Evolutionary conservation across 2,329 filamentous ascomycete species (phyloP).

Genomic region (Pseudogymnoascus sp.): DNA sequence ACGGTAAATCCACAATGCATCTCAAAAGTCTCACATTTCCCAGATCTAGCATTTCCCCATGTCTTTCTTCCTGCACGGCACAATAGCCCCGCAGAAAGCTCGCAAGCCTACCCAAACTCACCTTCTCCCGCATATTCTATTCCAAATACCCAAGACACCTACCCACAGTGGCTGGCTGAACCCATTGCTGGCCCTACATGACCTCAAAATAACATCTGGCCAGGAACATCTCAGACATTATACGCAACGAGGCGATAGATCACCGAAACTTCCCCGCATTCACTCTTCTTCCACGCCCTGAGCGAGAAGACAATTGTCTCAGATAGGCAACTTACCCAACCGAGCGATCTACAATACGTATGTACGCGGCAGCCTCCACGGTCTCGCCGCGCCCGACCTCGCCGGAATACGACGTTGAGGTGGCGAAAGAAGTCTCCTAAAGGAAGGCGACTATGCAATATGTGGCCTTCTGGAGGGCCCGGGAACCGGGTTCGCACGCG

Average conservation of each 20-base stretch:
- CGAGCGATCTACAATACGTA: background rate
- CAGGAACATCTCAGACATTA: background rate
- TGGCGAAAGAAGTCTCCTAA: background rate
- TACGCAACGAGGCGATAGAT: background rate
- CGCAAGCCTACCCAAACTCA: slow-evolving; percentile 2
- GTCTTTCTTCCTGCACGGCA: background rate
- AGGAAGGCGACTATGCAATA: background rate
- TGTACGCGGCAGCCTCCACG: background rate
- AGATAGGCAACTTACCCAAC: background rate
- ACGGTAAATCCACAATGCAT: background rate
- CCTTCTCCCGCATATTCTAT: slow-evolving; percentile 3
- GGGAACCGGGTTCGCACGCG: background rate
- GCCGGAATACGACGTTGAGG: background rate
- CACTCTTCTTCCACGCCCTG: background rate
- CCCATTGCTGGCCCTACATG: background rate
- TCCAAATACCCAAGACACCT: background rate
- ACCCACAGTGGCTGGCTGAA: background rate
- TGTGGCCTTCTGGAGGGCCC: slow-evolving; percentile 1
- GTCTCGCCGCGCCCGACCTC: background rate
- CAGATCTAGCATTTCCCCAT: background rate
- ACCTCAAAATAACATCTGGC: background rate
- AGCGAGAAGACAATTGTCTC: background rate
- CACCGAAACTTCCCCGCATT: background rate
- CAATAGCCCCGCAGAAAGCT: background rate
- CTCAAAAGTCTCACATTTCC: background rate